Evolutionary conservation across 495 filamentous ascomycete species (phyloP).

Genomic region (Hypoxylon fuscum): DNA sequence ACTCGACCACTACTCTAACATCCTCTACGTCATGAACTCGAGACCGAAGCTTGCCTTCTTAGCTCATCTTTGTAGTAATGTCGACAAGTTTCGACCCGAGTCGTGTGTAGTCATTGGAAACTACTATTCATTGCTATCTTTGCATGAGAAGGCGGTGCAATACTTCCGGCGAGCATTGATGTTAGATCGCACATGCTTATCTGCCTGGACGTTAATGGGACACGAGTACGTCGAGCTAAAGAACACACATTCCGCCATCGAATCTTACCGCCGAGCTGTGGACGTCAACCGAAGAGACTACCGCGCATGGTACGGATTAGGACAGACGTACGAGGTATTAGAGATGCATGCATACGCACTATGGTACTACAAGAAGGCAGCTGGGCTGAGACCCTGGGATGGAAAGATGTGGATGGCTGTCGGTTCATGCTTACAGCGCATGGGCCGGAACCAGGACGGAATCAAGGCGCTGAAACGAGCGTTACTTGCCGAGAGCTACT

Average conservation of each 20-base stretch:
- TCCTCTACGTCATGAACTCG: slow-evolving; percentile 89
- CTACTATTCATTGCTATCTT: slow-evolving; percentile 91
- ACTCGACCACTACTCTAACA: slow-evolving; percentile 95
- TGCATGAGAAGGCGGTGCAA: slow-evolving; percentile 97
- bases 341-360: slow-evolving; percentile 97
- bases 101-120: slow-evolving; percentile 98
- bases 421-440: slow-evolving; percentile 86
- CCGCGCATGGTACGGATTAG: slow-evolving; percentile 97
- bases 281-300: slow-evolving; percentile 97
- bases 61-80: slow-evolving; percentile 85
- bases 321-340: slow-evolving; percentile 95
- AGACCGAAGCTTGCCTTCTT: slow-evolving; percentile 91
- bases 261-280: slow-evolving; percentile 94
- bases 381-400: slow-evolving; percentile 88
- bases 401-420: slow-evolving; percentile 99
- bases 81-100: slow-evolving; percentile 96
- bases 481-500: slow-evolving; percentile 81
- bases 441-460: slow-evolving; percentile 81
- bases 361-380: slow-evolving; percentile 97
- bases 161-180: slow-evolving; percentile 98
- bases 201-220: slow-evolving; percentile 98
- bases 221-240: slow-evolving; percentile 99
- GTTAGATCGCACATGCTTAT: slow-evolving; percentile 88
- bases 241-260: slow-evolving; percentile 98
- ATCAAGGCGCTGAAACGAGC: slow-evolving; percentile 96